Evolutionary conservation across 805 yeast genomes (phyloP), one percentile per base, ranked within the genome.

Genomic region (Starmerella etchellsii): DNA sequence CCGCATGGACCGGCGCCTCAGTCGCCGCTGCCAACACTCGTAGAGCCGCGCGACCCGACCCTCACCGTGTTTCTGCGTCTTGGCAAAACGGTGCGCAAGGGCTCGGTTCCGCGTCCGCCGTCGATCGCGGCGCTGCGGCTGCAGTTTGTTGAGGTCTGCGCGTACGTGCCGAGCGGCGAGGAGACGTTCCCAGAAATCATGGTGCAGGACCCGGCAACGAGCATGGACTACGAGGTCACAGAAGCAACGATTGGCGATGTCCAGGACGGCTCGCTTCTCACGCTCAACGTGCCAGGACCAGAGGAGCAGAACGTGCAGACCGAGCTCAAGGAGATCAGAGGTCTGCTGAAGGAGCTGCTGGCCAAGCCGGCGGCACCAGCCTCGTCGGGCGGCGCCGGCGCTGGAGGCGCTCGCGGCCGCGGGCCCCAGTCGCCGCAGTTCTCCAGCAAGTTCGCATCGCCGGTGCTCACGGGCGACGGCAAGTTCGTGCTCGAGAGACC

Each of bases 141-240:
- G 1, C 62, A 81, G 20, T 88, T 88, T 54, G 81, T 87, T 5
- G 95, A 88, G 53, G 81, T 76, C 51, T 87, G 85, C 62, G 83
- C 88, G 2, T 84, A 79, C 56, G 71, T 88, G 0, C 91, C 94
- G 0, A 78, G 80, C 0, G 59, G 73, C 1, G 53, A 46, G 18
- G 70, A 74, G 11, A 60, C 72, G 1, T 83, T 84, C 49, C 96
- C 97, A 0, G 81, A 78, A 11, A 71, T 91, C 22, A 80, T 81
- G 51, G 67, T 85, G 5, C 75, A 70, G 45, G 93, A 82, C 44
- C 68, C 71, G 0, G 57, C 61, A 2, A 65, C 70, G 25, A 71
- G 71, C 0, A 68, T 85, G 1, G 68, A 78, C 1, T 91, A 81
- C 55, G 95, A 88, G 56, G 60, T 88, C 19, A 96, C 87, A 46